Evolutionary conservation across 177 flowering plant species (phyloP).

Genomic region (Tripterygium wilfordii): DNA sequence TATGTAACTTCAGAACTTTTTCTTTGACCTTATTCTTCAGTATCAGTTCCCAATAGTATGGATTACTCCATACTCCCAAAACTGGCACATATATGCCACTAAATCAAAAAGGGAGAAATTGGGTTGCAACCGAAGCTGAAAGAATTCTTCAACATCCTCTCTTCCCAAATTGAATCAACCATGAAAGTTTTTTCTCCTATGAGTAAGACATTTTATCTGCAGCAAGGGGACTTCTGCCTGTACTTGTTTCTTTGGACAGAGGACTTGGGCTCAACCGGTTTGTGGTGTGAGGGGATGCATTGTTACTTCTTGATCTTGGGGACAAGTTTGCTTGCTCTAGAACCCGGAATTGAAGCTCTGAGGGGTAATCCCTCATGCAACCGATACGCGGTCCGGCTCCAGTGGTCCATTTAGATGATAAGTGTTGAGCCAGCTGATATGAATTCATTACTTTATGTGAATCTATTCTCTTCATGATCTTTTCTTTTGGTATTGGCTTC

Average conservation of each 20-base stretch:
- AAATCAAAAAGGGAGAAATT: no score
- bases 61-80: no score
- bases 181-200: no score
- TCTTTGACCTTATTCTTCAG: no score
- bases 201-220: no score
- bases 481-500: conserved; percentile 45
- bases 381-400: conserved; percentile 96
- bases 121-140: background rate
- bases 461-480: conserved; percentile 61
- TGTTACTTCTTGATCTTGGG: conserved; percentile 47
- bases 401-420: conserved; percentile 79
- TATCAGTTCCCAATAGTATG: no score
- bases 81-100: no score
- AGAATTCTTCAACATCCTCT: conserved; percentile 5
- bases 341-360: conserved; percentile 56
- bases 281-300: conserved; percentile 15
- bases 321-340: conserved; percentile 74
- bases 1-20: no score
- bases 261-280: conserved; percentile 13
- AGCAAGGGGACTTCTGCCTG: conserved; percentile 13
- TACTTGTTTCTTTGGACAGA: conserved; percentile 19
- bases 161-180: conserved; percentile 7
- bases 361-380: conserved; percentile 86
- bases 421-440: conserved; percentile 69
- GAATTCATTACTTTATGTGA: conserved; percentile 68